These are phyloP conservation scores for Populus alba DNA, from an alignment of 345 rosid genomes.

Conservation along the genomic window DNA sequence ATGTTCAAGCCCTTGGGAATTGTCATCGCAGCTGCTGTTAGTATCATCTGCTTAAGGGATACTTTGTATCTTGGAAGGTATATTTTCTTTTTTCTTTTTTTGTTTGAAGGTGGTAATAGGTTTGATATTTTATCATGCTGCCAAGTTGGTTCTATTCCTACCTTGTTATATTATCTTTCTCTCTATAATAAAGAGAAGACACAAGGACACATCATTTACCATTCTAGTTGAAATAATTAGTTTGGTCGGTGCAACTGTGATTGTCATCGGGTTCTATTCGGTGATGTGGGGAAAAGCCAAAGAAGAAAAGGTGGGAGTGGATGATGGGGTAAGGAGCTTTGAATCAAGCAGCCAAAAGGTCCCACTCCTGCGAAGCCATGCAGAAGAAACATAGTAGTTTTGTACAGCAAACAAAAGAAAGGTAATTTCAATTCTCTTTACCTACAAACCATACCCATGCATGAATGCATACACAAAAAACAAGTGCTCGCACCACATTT, in stretches of 20 bases:
- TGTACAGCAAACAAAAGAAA: slow-evolving; percentile 7
- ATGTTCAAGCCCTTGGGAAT: slow-evolving; percentile 72
- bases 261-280: slow-evolving; percentile 48
- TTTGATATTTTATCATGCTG: not conserved
- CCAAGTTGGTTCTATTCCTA: not conserved
- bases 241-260: slow-evolving; percentile 47
- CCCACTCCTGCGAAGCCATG: slow-evolving; percentile 36
- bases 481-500: not conserved
- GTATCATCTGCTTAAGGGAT: slow-evolving; percentile 49
- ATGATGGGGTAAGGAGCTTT: slow-evolving; percentile 1
- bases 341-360: slow-evolving; percentile 32
- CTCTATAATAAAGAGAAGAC: not conserved
- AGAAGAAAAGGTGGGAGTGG: slow-evolving; percentile 29
- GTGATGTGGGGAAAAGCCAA: slow-evolving; percentile 60
- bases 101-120: not conserved
- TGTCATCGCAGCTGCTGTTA: slow-evolving; percentile 43
- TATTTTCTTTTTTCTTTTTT: not conserved
- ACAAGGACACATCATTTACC: not conserved
- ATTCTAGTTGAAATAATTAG: slow-evolving; percentile 18
- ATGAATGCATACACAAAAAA: not conserved
- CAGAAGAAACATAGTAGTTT: slow-evolving; percentile 28
- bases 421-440: slow-evolving; percentile 15
- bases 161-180: not conserved
- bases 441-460: not conserved
- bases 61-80: slow-evolving; percentile 60